These are phyloP conservation scores for Hyphopichia khmerensis DNA, from an alignment of 1,139 yeast species.

Conservation along the genomic window DNA sequence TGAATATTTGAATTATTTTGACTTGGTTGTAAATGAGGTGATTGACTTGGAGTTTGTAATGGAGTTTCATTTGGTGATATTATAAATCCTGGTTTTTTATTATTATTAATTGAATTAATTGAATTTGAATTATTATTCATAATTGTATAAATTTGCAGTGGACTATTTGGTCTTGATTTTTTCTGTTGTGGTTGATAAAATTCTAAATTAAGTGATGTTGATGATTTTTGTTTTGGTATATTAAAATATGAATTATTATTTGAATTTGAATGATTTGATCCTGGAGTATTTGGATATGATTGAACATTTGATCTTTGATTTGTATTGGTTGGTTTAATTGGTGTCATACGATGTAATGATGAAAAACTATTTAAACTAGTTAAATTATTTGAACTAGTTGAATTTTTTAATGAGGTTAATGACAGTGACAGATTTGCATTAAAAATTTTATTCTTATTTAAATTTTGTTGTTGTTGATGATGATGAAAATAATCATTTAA, in stretches of 20 bases:
- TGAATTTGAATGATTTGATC: no score
- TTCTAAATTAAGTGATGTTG: conserved; percentile 40
- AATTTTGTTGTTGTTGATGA: neutral
- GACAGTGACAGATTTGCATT: conserved; percentile 18
- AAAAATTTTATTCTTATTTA: neutral
- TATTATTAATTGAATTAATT: conserved; percentile 6
- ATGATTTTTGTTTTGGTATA: conserved; percentile 22
- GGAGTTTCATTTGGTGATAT: conserved; percentile 41
- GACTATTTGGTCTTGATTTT: conserved; percentile 71
- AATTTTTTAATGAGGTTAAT: conserved; percentile 21
- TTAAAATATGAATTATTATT: conserved; percentile 18
- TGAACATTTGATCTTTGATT: conserved; percentile 3
- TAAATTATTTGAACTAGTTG: conserved; percentile 10
- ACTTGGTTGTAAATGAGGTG: conserved; percentile 38
- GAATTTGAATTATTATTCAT: conserved; percentile 41
- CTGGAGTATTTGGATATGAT: neutral
- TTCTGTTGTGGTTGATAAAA: conserved; percentile 54
- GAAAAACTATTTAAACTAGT: conserved; percentile 29
- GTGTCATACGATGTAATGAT: conserved; percentile 56
- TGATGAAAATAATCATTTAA: conserved; percentile 30
- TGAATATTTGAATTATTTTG: conserved; percentile 3
- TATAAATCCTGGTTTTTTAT: conserved; percentile 11
- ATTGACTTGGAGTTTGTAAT: conserved; percentile 44
- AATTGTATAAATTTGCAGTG: conserved; percentile 33
- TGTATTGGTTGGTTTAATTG: conserved; percentile 24